phyloP scores from a whole-genome alignment of 495 filamentous ascomycete genomes.

The Aspergillus hancockii region DNA sequence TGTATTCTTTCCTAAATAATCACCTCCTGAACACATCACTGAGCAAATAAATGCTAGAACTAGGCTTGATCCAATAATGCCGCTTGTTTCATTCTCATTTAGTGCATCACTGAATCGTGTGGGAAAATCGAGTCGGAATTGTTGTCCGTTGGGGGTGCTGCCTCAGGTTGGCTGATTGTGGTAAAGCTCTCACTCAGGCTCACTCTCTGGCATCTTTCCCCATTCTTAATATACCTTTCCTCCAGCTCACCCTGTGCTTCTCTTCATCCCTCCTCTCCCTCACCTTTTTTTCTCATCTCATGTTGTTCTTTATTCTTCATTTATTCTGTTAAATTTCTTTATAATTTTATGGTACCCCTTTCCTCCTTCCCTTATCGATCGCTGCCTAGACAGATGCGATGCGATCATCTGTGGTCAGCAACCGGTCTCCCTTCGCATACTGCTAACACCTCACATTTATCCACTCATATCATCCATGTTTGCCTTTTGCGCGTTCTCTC shows the following conservation, averaged over 20 bases:
- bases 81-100: neutral
- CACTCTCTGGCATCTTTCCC: neutral
- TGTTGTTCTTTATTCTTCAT: neutral
- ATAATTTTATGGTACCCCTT: neutral
- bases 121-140: neutral
- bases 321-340: constrained; percentile 2
- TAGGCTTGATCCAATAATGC: neutral
- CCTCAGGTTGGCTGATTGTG: neutral
- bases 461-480: constrained; percentile 10
- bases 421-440: constrained; percentile 24
- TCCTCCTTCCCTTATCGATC: constrained; percentile 14
- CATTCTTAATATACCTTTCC: neutral
- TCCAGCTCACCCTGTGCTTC: neutral
- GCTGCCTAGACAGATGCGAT: constrained; percentile 34
- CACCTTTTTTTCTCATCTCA: neutral
- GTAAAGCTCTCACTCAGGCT: neutral
- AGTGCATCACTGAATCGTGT: neutral
- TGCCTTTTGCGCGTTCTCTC: neutral
- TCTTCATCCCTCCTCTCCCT: constrained; percentile 1
- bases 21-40: too few species aligned
- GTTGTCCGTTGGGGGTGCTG: neutral
- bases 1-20: too few species aligned
- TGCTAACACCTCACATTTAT: constrained; percentile 15
- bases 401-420: constrained; percentile 31
- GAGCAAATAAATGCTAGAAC: too few species aligned